Conservation (phyloP, 805 yeast genomes). For the Barnettozyma salicaria region DNA sequence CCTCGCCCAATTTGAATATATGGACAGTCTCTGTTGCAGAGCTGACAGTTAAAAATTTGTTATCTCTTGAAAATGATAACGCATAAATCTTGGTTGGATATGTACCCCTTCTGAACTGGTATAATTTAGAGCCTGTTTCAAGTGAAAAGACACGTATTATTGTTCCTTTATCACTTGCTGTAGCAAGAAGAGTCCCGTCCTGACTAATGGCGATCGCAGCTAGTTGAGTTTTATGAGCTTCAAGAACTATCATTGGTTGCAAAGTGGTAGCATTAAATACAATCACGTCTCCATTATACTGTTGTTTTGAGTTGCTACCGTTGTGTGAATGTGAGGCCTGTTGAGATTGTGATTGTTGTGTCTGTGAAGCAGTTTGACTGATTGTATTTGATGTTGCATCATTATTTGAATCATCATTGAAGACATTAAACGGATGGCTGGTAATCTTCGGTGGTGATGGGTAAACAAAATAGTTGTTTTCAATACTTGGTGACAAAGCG, state of each 20-base stretch:
- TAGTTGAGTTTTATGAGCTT: slow-evolving; percentile 65
- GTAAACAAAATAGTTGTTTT: slow-evolving; percentile 56
- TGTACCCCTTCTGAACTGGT: slow-evolving; percentile 75
- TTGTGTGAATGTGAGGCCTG: neutral
- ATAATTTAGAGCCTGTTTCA: slow-evolving; percentile 53
- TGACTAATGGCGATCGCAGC: slow-evolving; percentile 58
- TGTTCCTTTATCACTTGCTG: slow-evolving; percentile 75
- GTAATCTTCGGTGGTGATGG: slow-evolving; percentile 66
- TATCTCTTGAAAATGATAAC: slow-evolving; percentile 66
- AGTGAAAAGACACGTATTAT: slow-evolving; percentile 64
- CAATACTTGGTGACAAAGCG: slow-evolving; percentile 50
- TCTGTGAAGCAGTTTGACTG: slow-evolving; percentile 2
- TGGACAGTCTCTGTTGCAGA: slow-evolving; percentile 92
- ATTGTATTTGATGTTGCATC: slow-evolving; percentile 1
- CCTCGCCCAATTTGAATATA: slow-evolving; percentile 62
- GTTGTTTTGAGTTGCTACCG: slow-evolving; percentile 29
- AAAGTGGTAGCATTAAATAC: slow-evolving; percentile 55
- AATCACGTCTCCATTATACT: slow-evolving; percentile 63
- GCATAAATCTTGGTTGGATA: slow-evolving; percentile 79
- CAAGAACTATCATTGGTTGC: slow-evolving; percentile 62
- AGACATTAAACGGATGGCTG: slow-evolving; percentile 14
- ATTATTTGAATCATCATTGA: slow-evolving; percentile 6
- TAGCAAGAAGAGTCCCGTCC: slow-evolving; percentile 63
- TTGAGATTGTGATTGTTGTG: neutral
- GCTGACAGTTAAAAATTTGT: slow-evolving; percentile 70